Conservation (phyloP, 2,329 filamentous ascomycete genomes). For the Chaetomiaceae sp. region DNA sequence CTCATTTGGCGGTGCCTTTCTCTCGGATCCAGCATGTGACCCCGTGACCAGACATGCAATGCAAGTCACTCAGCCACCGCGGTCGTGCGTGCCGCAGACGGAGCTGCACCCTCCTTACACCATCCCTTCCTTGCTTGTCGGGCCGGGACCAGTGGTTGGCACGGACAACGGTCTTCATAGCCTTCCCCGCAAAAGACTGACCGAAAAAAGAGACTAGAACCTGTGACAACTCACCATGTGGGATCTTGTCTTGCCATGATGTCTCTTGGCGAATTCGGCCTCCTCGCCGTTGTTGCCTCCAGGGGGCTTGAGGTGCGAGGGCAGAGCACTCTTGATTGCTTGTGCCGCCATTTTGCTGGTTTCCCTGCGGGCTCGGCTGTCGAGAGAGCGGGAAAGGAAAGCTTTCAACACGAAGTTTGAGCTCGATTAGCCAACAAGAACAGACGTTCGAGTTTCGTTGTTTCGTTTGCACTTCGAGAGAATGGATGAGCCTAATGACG, state of each 20-base stretch:
- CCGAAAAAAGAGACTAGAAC: background rate
- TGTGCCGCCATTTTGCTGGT: constrained; percentile 57
- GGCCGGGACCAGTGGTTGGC: background rate
- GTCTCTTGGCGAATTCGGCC: constrained; percentile 55
- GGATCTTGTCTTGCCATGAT: constrained; percentile 80
- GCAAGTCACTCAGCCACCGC: constrained; percentile 13
- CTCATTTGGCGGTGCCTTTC: background rate
- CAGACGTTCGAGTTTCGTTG: background rate
- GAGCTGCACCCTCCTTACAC: background rate
- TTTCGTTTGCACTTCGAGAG: background rate
- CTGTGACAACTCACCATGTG: constrained; percentile 66
- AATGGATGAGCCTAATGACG: background rate
- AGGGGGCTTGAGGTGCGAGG: constrained; percentile 79
- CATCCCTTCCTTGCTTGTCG: background rate
- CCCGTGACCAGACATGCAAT: constrained; percentile 9
- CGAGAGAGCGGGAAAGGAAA: background rate
- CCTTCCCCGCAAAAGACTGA: background rate
- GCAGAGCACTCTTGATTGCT: constrained; percentile 68
- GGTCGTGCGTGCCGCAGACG: background rate
- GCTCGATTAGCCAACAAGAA: background rate
- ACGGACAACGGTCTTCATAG: background rate
- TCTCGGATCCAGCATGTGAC: background rate
- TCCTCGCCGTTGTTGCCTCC: constrained; percentile 42
- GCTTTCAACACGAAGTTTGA: background rate
- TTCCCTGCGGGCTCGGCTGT: constrained; percentile 7